Evolutionary conservation across 441 rosid genomes (phyloP).

Genomic region (Croton setiger): DNA sequence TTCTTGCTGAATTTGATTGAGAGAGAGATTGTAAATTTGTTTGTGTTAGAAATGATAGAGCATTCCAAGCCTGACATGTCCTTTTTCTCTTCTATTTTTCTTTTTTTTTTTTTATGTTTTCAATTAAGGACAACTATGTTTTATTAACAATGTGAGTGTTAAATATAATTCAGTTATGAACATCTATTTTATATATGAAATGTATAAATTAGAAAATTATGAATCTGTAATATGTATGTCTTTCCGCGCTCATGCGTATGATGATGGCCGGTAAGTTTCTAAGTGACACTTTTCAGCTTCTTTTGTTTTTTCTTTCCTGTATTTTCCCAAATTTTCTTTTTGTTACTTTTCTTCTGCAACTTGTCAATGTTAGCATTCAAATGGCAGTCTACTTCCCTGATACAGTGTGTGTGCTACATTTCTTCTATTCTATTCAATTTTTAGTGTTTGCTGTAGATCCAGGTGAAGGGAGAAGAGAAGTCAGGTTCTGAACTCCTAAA

Average conservation of each 20-base stretch:
- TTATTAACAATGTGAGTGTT: background rate
- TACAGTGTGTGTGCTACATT: background rate
- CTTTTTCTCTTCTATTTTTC: background rate
- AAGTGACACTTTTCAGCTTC: background rate
- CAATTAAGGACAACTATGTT: background rate
- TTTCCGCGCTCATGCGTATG: background rate
- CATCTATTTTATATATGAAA: background rate
- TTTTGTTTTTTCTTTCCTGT: background rate
- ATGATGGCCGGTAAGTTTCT: background rate
- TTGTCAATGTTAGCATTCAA: background rate
- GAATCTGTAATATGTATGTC: background rate
- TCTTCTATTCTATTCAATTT: background rate
- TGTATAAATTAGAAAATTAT: background rate
- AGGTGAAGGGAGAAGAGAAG: background rate
- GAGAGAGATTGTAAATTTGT: slow-evolving; percentile 21
- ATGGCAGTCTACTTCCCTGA: background rate
- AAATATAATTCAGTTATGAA: background rate
- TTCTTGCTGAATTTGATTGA: slow-evolving; percentile 17
- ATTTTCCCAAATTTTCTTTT: background rate
- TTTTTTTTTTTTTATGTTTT: background rate
- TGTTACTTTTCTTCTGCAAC: background rate
- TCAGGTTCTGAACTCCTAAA: background rate
- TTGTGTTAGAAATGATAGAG: slow-evolving; percentile 6
- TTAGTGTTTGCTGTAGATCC: background rate
- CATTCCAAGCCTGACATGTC: slow-evolving; percentile 9